A percentile compares a stretch with the other conserved stretches of the same genome.
These are phyloP conservation scores for Spergularia marina DNA, from an alignment of 148 eudicot genomes.

Conservation along the genomic window DNA sequence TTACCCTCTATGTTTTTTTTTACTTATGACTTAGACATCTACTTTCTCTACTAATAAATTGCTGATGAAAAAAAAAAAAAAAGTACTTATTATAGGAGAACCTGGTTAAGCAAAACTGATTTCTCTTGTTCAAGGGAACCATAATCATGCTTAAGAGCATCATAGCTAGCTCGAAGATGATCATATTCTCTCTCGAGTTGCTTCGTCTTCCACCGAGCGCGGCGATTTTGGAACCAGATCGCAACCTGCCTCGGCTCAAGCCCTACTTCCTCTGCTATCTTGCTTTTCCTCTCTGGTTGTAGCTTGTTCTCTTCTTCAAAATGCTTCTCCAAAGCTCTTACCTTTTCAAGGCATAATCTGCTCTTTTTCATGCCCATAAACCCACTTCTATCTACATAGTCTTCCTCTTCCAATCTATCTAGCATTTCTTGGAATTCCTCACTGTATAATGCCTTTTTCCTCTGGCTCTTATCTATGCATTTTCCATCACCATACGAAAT, in stretches of 20 bases:
- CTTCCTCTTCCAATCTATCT: slow-evolving; percentile 71
- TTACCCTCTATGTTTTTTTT: too few relatives aligned
- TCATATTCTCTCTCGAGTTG: slow-evolving; percentile 77
- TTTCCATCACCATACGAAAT: neutral
- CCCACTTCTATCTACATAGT: slow-evolving; percentile 47
- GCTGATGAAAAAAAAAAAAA: too few relatives aligned
- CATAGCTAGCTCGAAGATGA: slow-evolving; percentile 61
- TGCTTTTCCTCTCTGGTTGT: slow-evolving; percentile 78
- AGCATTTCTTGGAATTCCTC: slow-evolving; percentile 73
- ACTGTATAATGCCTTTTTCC: slow-evolving; percentile 45
- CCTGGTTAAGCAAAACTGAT: slow-evolving; percentile 61
- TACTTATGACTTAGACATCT: too few relatives aligned
- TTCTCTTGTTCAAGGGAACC: slow-evolving; percentile 65
- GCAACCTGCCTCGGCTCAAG: slow-evolving; percentile 95
- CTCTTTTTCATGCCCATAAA: slow-evolving; percentile 59
- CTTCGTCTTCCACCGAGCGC: slow-evolving; percentile 87
- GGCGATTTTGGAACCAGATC: slow-evolving; percentile 95
- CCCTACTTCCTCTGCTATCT: slow-evolving; percentile 81
- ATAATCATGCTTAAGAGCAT: slow-evolving; percentile 59
- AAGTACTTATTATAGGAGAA: neutral
- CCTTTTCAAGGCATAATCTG: slow-evolving; percentile 70
- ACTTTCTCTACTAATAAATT: too few relatives aligned
- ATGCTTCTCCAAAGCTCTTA: slow-evolving; percentile 77
- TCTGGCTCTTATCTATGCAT: slow-evolving; percentile 27
- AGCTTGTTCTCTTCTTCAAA: slow-evolving; percentile 90